Evolutionary conservation across 2,329 filamentous ascomycete genomes (phyloP), one percentile per base, ranked within the genome.

Genomic region (Sporothrix phasma): DNA sequence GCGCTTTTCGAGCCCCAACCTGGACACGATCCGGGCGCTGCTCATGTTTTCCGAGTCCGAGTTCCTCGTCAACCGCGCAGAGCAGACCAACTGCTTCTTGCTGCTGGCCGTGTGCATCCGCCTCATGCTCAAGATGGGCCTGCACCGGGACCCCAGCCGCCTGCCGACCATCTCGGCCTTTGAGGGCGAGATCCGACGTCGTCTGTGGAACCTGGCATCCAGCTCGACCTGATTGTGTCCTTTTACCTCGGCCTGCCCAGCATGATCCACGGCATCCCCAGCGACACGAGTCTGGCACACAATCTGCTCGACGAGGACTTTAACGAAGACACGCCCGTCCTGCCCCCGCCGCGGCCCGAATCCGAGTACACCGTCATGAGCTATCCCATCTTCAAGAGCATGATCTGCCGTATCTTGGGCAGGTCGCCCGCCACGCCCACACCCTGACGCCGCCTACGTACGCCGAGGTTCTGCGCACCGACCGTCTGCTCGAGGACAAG

Each of bases 261-360:
- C 69, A 86, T 88, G 83, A 78, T 88, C 51, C 79, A 84, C 64
- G 77, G 80, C 26, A 81, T 86, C 41, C 85, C 88, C 66, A 83
- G 80, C 54, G 87, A 89, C 70, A 87, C 84, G 0, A 74, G 78
- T 1, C 72, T 84, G 22, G 86, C 86, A 17, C 77, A 79, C 37
- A 88, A 89, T 71, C 72, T 89, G 37, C 78, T 82, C 61, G 87
- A 90, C 70, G 81, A 84, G 37, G 86, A 89, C 70, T 87, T 89
- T 68, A 78, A 79, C 66, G 80, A 84, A 71, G 74, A 83, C 65
- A 79, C 76, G 51, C 73, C 74, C 31, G 78, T 78, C 51, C 73
- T 89, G 46, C 87, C 87, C 0, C 78, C 79, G 0, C 73, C 80
- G 2, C 78, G 85, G 19, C 83, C 86, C 1, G 70, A 75, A n/a